Evolutionary conservation across 768 basidiomycete species (phyloP), one percentile per base, ranked within the genome.

Genomic region (Kwoniella newhampshirensis): DNA sequence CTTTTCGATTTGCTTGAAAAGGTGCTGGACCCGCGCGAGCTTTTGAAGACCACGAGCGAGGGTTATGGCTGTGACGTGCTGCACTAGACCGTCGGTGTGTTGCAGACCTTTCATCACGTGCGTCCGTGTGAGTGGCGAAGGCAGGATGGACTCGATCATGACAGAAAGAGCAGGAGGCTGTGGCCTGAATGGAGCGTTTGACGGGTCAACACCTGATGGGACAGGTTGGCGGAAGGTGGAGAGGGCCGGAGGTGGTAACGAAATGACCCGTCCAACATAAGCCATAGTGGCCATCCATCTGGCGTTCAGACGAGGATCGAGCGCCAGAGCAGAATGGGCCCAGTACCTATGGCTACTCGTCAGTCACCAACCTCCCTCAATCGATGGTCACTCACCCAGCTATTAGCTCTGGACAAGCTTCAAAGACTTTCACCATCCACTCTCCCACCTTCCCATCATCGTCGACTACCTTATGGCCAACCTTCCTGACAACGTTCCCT

Each of bases 241-340:
- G 0, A 78, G 64, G 0, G 78, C 63, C 0, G 92, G 90, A 1
- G 91, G 77, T 0, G 88, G 84, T 0, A 91, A 81, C 0, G 88
- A 86, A 48, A 96, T 81, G 51, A 97, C 82, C 7, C 81, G 81
- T 2, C 87, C 89, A 37, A 89, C 84, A 69, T 92, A 87, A 4
- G 89, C 80, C 62, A 96, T 85, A 56, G 91, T 94, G 0, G 87
- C 84, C 28, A 97, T 85, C 92, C 94, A 98, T 70, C 67, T 52
- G 1, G 75, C 64, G 32, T 60, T 57, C 1, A 74, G 52, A 32
- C 66, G 50, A 12, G 75, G 75, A 11, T 76, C 75, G 3, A 76
- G 59, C 9, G 70, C 66, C 11, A 76, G 43, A 7, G 71, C 75
- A 6, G 73, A 76, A 57, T 76, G 66, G 3, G 75, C 64, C 75